Base-by-base conservation (phyloP, 2,329 filamentous ascomycete species). In the Lecanicillium sp. region DNA sequence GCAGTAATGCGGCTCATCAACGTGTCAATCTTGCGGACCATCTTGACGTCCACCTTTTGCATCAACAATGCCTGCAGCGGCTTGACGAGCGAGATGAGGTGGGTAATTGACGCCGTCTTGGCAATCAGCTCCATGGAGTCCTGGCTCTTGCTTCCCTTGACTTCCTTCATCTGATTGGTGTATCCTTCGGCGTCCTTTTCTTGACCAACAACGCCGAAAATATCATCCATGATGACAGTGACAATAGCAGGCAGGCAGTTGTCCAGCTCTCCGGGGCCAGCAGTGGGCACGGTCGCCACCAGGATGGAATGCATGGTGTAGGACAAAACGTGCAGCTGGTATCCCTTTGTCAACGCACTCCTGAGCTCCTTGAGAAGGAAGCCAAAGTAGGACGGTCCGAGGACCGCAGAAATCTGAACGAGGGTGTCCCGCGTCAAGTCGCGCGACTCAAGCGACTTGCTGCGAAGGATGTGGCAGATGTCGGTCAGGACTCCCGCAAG, bases 121-220 rank as follows among this genome's bases (percentile, higher is more conserved):
- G 92, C 84, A 47, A 97, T 72, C 13, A 97, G 70, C 59, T 97
- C 90, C 81, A 97, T 94, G 0, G 92, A 94, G 56, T 98, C 94
- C 53, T 89, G 94, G 56, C 89, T 96, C 69, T 97, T 98, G 69
- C 86, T 96, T 60, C 86, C 92, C 68, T 95, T 97, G 41, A 98
- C 83, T 63, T 98, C 92, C 61, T 94, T 95, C 82, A 94, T 96
- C 60, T 90, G 85, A 57, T 81, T 95, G 40, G 84, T 82, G 58
- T 98, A 98, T 38, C 89, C 92, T 51, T 96, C 88, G 0, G 90
- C 90, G 52, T 98, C 92, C 61, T 98, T 98, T 56, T 98, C 90
- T 62, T 95, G 85, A 2, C 92, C 92, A 25, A 84, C 84, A 5
- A 80, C 78, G 20, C 94, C 94, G 55, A 98, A 98, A 11, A 94